phyloP scores from a whole-genome alignment of 1,284 basidiomycete genomes.

The Boletus smithii region DNA sequence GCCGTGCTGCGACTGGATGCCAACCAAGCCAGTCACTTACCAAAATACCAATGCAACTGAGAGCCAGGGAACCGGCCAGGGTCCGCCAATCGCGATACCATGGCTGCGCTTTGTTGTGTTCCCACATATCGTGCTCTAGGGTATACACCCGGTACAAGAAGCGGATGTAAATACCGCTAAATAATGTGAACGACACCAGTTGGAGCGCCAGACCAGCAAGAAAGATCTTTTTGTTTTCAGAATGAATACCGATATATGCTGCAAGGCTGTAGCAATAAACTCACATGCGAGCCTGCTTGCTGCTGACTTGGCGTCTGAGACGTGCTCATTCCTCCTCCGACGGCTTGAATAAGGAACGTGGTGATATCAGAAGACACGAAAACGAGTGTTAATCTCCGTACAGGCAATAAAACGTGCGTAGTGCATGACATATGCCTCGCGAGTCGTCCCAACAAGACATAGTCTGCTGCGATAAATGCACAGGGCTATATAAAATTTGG shows the following conservation, averaged over 20 bases:
- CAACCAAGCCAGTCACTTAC: conserved; percentile 35
- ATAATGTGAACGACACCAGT: conserved; percentile 60
- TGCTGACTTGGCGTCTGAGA: conserved; percentile 12
- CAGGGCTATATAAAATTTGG: conserved; percentile 41
- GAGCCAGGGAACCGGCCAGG: conserved; percentile 48
- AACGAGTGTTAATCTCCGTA: conserved; percentile 48
- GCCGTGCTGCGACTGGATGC: background rate
- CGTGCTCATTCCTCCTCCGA: conserved; percentile 16
- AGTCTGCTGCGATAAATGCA: conserved; percentile 74
- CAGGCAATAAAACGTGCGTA: conserved; percentile 52
- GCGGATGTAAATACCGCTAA: conserved; percentile 53
- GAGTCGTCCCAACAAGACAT: conserved; percentile 64
- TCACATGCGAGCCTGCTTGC: conserved; percentile 37
- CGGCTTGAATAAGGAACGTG: conserved; percentile 65
- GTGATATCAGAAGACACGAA: conserved; percentile 60
- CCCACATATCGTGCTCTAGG: conserved; percentile 47
- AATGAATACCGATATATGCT: conserved; percentile 49
- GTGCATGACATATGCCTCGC: conserved; percentile 50
- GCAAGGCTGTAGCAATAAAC: conserved; percentile 43
- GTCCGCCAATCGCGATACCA: conserved; percentile 63
- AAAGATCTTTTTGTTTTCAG: conserved; percentile 53
- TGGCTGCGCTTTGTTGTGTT: conserved; percentile 30
- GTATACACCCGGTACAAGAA: conserved; percentile 56
- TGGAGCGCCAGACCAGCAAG: conserved; percentile 62
- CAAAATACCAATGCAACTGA: conserved; percentile 67